Conservation (phyloP, 176 grass and related monocot genomes). For the Hyparrhenia diplandra region DNA sequence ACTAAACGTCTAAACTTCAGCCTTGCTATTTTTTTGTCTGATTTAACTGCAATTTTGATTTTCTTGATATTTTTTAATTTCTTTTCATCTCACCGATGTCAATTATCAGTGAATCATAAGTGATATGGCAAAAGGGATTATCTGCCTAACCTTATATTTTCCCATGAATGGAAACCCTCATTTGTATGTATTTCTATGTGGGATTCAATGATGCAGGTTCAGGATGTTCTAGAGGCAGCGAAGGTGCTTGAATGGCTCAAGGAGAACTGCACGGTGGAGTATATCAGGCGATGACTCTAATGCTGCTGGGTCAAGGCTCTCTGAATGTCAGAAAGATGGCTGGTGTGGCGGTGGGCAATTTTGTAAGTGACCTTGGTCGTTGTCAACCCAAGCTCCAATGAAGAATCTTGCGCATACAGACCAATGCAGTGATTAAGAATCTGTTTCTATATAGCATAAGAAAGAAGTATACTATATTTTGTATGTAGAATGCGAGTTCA, state of each 20-base stretch:
- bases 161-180: background rate
- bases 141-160: background rate
- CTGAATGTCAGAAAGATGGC: background rate
- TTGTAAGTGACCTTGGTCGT: conserved; percentile 1
- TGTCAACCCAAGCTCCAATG: background rate
- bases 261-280: conserved; percentile 75
- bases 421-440: background rate
- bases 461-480: background rate
- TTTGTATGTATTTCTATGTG: background rate
- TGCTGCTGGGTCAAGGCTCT: background rate
- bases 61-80: background rate
- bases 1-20: too few species aligned
- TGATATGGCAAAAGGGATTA: background rate
- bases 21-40: too few species aligned
- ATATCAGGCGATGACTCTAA: conserved; percentile 43
- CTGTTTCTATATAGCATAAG: conserved; percentile 2
- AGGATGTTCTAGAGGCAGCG: conserved; percentile 80
- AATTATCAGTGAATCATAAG: background rate
- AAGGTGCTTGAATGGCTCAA: conserved; percentile 97
- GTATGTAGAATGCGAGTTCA: conserved; percentile 7
- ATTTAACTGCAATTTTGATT: background rate
- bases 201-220: conserved; percentile 43
- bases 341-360: background rate
- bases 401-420: background rate
- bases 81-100: background rate